phyloP scores from a whole-genome alignment of 495 filamentous ascomycete species.

The Penicillium cataractarum region DNA sequence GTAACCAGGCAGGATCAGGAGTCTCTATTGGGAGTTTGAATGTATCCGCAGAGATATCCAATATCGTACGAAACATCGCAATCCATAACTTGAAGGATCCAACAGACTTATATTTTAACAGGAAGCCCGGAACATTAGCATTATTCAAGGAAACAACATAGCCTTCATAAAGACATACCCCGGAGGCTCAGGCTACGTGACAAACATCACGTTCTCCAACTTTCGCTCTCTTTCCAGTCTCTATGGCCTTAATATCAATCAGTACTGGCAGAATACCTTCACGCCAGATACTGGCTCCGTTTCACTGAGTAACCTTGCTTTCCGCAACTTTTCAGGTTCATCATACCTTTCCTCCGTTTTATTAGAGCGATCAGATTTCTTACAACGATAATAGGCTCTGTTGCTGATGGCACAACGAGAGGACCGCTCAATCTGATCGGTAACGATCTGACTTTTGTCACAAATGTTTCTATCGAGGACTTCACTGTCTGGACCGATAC shows the following conservation, averaged over 20 bases:
- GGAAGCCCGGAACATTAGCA: conserved; percentile 44
- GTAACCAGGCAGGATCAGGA: conserved; percentile 52
- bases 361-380: conserved; percentile 11
- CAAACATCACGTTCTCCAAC: conserved; percentile 53
- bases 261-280: conserved; percentile 51
- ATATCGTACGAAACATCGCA: conserved; percentile 18
- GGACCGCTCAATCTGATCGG: conserved; percentile 50
- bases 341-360: background rate
- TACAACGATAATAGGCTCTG: conserved; percentile 36
- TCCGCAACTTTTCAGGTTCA: conserved; percentile 43
- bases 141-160: conserved; percentile 53
- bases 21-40: conserved; percentile 49
- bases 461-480: conserved; percentile 48
- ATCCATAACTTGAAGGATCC: conserved; percentile 3
- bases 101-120: conserved; percentile 16
- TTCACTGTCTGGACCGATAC: conserved; percentile 58
- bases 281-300: conserved; percentile 47
- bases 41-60: conserved; percentile 31
- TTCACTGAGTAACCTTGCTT: conserved; percentile 43
- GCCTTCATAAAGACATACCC: conserved; percentile 60
- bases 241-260: conserved; percentile 52
- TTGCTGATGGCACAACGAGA: conserved; percentile 47
- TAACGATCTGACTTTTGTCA: conserved; percentile 38
- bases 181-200: conserved; percentile 58
- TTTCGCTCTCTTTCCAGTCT: conserved; percentile 51